Evolutionary conservation across 1,284 basidiomycete species (phyloP).

Genomic region (Anthracocystis walkeri): DNA sequence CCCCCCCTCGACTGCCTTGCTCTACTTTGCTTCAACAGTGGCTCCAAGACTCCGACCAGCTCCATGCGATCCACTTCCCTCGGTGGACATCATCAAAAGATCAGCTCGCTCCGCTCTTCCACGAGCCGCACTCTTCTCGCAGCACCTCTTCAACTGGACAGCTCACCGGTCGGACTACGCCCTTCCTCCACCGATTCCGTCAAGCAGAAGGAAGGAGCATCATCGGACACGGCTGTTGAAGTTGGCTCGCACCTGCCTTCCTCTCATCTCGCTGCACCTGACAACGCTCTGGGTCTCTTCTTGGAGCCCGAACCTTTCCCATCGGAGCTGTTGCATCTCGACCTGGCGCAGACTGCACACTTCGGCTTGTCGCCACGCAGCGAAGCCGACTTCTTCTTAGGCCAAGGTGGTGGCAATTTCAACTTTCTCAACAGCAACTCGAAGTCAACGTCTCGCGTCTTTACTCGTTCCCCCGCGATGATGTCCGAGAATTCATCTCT

Average conservation of each 20-base stretch:
- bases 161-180: conserved; percentile 4
- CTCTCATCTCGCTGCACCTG: conserved; percentile 4
- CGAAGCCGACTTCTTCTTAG: conserved; percentile 20
- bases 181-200: neutral
- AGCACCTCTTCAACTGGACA: conserved; percentile 6
- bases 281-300: conserved; percentile 32
- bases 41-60: conserved; percentile 36
- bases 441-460: neutral
- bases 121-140: conserved; percentile 8
- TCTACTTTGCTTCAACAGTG: neutral
- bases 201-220: neutral
- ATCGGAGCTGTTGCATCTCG: conserved; percentile 14
- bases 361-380: conserved; percentile 8
- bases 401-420: neutral
- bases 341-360: neutral
- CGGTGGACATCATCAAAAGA: neutral
- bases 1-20: too few species aligned
- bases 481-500: conserved; percentile 12
- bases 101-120: conserved; percentile 2
- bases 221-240: neutral
- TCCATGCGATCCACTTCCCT: conserved; percentile 30
- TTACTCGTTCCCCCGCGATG: conserved; percentile 20
- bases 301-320: conserved; percentile 25
- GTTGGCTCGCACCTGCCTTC: conserved; percentile 7
- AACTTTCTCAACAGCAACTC: neutral